Evolutionary conservation across 495 filamentous ascomycete genomes (phyloP).

Genomic region (Xylaria castorea): DNA sequence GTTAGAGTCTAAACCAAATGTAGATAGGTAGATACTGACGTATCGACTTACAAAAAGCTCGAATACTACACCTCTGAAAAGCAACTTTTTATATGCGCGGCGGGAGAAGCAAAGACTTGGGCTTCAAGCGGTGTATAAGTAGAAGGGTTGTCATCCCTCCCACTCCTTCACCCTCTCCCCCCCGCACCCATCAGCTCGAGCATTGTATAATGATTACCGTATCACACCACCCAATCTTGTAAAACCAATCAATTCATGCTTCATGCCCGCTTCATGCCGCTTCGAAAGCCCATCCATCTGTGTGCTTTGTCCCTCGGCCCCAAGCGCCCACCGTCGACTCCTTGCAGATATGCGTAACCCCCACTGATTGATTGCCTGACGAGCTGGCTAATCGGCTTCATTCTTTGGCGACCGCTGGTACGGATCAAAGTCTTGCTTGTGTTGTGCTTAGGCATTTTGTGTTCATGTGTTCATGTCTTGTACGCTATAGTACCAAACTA

Average conservation of each 20-base stretch:
- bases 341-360: slow-evolving; percentile 18
- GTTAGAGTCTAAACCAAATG: background rate
- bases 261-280: slow-evolving; percentile 16
- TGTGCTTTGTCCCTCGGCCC: background rate
- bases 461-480: background rate
- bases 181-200: slow-evolving; percentile 20
- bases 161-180: slow-evolving; percentile 5
- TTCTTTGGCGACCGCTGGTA: background rate
- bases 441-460: background rate
- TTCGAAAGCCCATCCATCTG: background rate
- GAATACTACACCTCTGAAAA: slow-evolving; percentile 1
- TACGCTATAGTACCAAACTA: background rate
- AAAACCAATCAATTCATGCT: slow-evolving; percentile 19
- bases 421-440: background rate
- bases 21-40: background rate
- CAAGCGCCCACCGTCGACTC: slow-evolving; percentile 22
- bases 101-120: background rate
- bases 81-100: slow-evolving; percentile 4
- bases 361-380: background rate
- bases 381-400: background rate
- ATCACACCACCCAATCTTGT: slow-evolving; percentile 13
- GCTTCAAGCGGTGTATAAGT: background rate
- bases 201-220: slow-evolving; percentile 15
- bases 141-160: background rate
- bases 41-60: background rate